Base-by-base conservation (phyloP, 768 basidiomycete genomes). In the Rossbeevera mucosa region DNA sequence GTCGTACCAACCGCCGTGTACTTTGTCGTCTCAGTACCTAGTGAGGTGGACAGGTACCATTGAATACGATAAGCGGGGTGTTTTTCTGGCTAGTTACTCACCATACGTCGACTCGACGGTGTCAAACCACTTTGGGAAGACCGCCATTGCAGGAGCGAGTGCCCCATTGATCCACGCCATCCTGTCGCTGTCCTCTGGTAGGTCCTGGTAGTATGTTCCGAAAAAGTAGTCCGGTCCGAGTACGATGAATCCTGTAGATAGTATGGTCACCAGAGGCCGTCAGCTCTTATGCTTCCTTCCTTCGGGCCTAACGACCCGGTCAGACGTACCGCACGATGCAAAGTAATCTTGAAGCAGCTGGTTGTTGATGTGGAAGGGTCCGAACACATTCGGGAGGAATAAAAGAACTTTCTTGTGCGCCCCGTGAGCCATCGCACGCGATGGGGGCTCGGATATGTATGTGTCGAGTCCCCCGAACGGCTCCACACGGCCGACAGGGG, bases 201-300 rank as follows among this genome's bases (percentile, higher is more conserved):
- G 69, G 4, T 64, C 56, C 29, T 73, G 57, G 3, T 80, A 54
- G 4, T 72, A 62, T 41, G 76, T 72, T 6, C 82, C 81, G 51
- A 80, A 74, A 66, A 85, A 81, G 57, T 82, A 85, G 57, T 86
- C 83, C 6, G 79, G 71, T 2, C 80, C 82, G 7, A 85, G 62
- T 0, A 85, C 81, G 47, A 74, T 59, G 63, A 78, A 85, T 0
- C 83, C 83, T 85, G 43, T 20, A 21, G 12, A n/a, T 28, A 11
- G 28, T 28, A 28, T 28, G 28, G 28, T 11, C 28, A 28, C 40
- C 8, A n/a, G n/a, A n/a, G n/a, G n/a, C 6, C 20, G 33, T 36
- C 33, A 40, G 38, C 9, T 18, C 20, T 30, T 13, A n/a, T n/a
- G n/a, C 29, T 29, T 29, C 29, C 11, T 9, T 20, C 0, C 20